Evolutionary conservation across 345 rosid species (phyloP).

Genomic region (Carallia brachiata): DNA sequence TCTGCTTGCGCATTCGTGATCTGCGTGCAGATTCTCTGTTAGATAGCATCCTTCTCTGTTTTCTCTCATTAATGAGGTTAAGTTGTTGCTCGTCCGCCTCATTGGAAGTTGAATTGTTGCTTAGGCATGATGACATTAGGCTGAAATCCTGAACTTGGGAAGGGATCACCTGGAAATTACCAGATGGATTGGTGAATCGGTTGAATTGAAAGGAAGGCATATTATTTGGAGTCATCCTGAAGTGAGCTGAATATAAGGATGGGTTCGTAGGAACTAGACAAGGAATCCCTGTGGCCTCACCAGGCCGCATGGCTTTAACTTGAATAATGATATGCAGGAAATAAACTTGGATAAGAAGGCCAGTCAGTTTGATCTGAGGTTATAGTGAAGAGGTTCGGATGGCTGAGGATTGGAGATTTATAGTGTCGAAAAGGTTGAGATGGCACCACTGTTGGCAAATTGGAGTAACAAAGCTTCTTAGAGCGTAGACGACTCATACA

Average conservation of each 20-base stretch:
- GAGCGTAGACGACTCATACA: constrained; percentile 18
- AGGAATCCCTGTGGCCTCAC: constrained; percentile 52
- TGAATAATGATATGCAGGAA: background rate
- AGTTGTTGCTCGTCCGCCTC: constrained; percentile 74
- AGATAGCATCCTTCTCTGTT: constrained; percentile 91
- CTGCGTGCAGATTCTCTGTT: constrained; percentile 91
- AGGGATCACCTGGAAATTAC: constrained; percentile 30
- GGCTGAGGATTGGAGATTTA: constrained; percentile 38
- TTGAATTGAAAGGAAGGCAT: constrained; percentile 33
- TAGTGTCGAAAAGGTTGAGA: constrained; percentile 39
- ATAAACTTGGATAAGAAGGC: constrained; percentile 3
- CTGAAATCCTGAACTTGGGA: constrained; percentile 36
- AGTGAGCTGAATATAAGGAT: constrained; percentile 45
- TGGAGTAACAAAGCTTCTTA: constrained; percentile 18
- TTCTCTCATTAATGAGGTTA: constrained; percentile 69
- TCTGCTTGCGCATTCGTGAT: constrained; percentile 95
- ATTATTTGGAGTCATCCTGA: constrained; percentile 31
- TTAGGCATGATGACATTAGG: constrained; percentile 42
- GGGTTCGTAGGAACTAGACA: constrained; percentile 36
- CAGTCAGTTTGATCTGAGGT: constrained; percentile 4
- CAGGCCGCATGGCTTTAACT: constrained; percentile 51
- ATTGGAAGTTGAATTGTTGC: constrained; percentile 77
- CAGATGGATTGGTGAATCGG: constrained; percentile 33
- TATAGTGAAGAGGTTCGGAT: constrained; percentile 25
- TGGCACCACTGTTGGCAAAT: constrained; percentile 47